phyloP scores from a whole-genome alignment of 1,284 basidiomycete genomes.

The Porphyrellus sp. region DNA sequence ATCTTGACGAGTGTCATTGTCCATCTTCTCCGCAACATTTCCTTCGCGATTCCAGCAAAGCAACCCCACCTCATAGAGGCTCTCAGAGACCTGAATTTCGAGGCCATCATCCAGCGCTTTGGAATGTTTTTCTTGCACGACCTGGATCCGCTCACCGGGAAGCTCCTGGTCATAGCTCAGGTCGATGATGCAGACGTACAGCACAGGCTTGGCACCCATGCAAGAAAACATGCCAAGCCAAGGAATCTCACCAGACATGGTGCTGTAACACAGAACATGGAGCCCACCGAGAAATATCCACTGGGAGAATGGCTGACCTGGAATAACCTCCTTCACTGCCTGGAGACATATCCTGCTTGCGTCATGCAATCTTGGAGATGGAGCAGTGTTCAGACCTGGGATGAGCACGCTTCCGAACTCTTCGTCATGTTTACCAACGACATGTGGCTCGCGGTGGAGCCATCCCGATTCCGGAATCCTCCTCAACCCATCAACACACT shows the following conservation, averaged over 20 bases:
- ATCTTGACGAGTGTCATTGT: slow-evolving; percentile 8
- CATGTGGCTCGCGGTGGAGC: slow-evolving; percentile 4
- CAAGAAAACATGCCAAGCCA: not conserved
- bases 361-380: not conserved
- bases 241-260: not conserved
- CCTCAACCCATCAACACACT: not conserved
- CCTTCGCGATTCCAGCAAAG: slow-evolving; percentile 2
- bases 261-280: not conserved
- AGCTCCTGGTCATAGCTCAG: not conserved
- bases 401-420: slow-evolving; percentile 6
- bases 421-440: slow-evolving; percentile 7
- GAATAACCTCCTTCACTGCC: not conserved
- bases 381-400: not conserved
- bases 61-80: not conserved
- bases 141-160: slow-evolving; percentile 3
- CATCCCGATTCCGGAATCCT: not conserved
- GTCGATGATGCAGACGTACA: not conserved
- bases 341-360: not conserved
- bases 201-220: not conserved
- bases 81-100: not conserved
- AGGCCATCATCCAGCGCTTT: slow-evolving; percentile 6
- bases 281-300: slow-evolving; percentile 1
- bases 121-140: slow-evolving; percentile 13
- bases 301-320: slow-evolving; percentile 8
- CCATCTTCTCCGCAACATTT: slow-evolving; percentile 7